Conservation (phyloP, 2,329 filamentous ascomycete genomes). For the Cladosporium sp. region DNA sequence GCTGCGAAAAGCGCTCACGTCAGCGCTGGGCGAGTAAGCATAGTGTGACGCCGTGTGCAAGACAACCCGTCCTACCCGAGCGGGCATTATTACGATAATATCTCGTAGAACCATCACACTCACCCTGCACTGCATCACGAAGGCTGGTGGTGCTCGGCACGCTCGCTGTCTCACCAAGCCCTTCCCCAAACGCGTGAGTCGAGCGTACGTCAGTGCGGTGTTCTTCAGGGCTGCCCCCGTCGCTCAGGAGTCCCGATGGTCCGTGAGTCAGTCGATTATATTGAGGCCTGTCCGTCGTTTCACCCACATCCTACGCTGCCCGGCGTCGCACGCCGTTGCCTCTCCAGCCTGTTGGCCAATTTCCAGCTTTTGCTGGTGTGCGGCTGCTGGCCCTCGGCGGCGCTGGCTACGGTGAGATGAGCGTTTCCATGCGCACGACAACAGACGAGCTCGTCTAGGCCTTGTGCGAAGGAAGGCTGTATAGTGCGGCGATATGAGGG, state of each 20-base stretch:
- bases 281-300: constrained; percentile 11
- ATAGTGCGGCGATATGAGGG: neutral
- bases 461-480: neutral
- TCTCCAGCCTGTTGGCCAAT: constrained; percentile 7
- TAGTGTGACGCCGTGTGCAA: constrained; percentile 1
- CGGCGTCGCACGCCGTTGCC: constrained; percentile 4
- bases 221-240: constrained; percentile 1
- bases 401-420: neutral
- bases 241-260: constrained; percentile 1
- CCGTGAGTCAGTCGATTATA: constrained; percentile 1
- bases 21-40: neutral
- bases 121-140: neutral
- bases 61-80: neutral
- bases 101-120: neutral
- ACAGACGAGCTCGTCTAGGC: neutral
- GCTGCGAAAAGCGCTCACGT: no score
- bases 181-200: constrained; percentile 9
- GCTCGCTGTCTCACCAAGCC: constrained; percentile 1
- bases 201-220: neutral
- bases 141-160: neutral
- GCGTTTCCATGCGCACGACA: neutral
- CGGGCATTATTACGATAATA: neutral
- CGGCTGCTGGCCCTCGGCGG: neutral
- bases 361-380: neutral
- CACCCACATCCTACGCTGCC: constrained; percentile 2